A percentile compares a stretch with the other conserved stretches of the same genome.
Evolutionary conservation across 1,284 basidiomycete genomes (phyloP).

Genomic region (Cutaneotrichosporon spelunceum): DNA sequence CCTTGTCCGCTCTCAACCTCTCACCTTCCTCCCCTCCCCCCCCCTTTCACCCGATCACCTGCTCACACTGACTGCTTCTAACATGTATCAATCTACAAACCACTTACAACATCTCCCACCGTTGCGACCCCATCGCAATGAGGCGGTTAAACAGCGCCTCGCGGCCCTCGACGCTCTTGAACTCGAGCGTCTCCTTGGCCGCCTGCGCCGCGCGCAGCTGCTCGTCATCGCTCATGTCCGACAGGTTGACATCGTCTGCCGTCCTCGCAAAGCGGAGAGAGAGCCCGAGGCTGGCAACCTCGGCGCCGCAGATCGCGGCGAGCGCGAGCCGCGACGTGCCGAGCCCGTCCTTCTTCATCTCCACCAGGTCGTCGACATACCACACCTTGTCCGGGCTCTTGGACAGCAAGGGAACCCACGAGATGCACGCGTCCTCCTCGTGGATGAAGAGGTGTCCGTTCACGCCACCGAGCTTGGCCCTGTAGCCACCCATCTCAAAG

Average conservation of each 20-base stretch:
- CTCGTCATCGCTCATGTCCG: background rate
- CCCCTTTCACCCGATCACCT: no score
- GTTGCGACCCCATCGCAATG: slow-evolving; percentile 50
- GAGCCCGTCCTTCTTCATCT: slow-evolving; percentile 29
- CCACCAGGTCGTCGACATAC: slow-evolving; percentile 16
- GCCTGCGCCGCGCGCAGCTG: background rate
- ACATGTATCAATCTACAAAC: background rate
- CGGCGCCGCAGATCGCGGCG: slow-evolving; percentile 51
- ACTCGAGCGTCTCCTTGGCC: slow-evolving; percentile 28
- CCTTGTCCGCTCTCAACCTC: no score
- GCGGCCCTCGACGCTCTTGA: slow-evolving; percentile 49
- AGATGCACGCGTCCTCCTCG: slow-evolving; percentile 6
- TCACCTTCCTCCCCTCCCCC: no score
- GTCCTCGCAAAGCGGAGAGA: slow-evolving; percentile 26
- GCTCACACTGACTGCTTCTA: background rate
- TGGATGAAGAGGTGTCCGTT: slow-evolving; percentile 15
- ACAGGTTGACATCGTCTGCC: background rate
- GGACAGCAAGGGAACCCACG: slow-evolving; percentile 4
- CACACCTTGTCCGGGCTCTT: slow-evolving; percentile 10
- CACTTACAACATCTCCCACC: slow-evolving; percentile 51
- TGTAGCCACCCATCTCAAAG: slow-evolving; percentile 12
- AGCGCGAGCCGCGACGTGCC: slow-evolving; percentile 51
- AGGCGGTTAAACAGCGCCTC: slow-evolving; percentile 53
- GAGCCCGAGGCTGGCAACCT: slow-evolving; percentile 50
- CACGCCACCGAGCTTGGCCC: slow-evolving; percentile 3